Conservation (phyloP, 2,329 filamentous ascomycete genomes). For the Talaromyces sp. region DNA sequence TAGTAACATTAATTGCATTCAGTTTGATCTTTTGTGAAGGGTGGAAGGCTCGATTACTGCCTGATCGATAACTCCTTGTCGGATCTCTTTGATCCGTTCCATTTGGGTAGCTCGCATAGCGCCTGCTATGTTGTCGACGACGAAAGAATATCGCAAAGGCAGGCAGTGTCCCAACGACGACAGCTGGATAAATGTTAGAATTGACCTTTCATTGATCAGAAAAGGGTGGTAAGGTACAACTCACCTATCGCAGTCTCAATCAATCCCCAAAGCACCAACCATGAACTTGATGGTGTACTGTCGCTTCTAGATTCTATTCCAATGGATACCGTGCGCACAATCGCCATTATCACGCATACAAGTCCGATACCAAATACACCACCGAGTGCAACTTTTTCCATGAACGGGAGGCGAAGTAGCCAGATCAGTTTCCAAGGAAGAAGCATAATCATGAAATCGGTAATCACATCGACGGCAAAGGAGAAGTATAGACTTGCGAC, state of each 20-base stretch:
- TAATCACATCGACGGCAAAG: slow-evolving; percentile 32
- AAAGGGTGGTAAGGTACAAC: neutral
- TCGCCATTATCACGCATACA: slow-evolving; percentile 24
- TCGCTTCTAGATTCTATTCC: slow-evolving; percentile 24
- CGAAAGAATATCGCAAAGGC: slow-evolving; percentile 17
- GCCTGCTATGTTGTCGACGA: slow-evolving; percentile 13
- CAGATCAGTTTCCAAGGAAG: slow-evolving; percentile 34
- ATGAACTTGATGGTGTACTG: slow-evolving; percentile 28
- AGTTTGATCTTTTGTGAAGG: neutral
- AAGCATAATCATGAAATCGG: slow-evolving; percentile 37
- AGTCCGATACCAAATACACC: slow-evolving; percentile 25
- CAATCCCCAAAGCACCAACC: slow-evolving; percentile 35
- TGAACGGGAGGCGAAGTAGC: slow-evolving; percentile 31
- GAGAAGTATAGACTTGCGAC: slow-evolving; percentile 33
- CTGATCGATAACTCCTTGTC: slow-evolving; percentile 5
- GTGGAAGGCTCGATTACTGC: neutral
- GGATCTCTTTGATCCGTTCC: neutral
- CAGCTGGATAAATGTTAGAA: slow-evolving; percentile 13
- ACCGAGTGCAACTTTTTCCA: slow-evolving; percentile 31
- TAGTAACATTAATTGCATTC: slow-evolving; percentile 9
- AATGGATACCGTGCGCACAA: slow-evolving; percentile 29
- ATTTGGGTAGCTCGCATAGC: slow-evolving; percentile 20
- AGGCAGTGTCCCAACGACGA: slow-evolving; percentile 21
- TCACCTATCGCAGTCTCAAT: slow-evolving; percentile 34
- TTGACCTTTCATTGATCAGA: neutral